Evolutionary conservation across 192 early-diverging fungal species (phyloP).

Genomic region (Podila minutissima): DNA sequence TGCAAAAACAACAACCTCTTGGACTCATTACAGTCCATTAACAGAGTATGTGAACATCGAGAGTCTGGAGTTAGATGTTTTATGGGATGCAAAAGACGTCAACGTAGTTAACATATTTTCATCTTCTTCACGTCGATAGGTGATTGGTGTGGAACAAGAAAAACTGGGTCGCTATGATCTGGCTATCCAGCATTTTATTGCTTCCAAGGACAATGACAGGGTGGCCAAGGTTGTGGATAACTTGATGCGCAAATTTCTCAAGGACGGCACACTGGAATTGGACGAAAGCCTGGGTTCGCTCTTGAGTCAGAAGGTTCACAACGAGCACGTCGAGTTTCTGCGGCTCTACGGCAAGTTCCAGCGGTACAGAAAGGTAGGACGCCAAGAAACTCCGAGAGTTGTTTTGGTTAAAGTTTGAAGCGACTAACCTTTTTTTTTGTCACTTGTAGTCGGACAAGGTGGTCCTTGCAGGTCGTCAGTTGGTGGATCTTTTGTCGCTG

Average conservation of each 20-base stretch:
- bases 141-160: conserved; percentile 60
- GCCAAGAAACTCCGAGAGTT: not conserved
- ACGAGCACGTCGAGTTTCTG: conserved; percentile 64
- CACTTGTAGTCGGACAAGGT: conserved; percentile 18
- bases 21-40: conserved; percentile 41
- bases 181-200: conserved; percentile 70
- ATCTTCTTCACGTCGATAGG: not conserved
- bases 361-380: conserved; percentile 51
- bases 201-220: conserved; percentile 54
- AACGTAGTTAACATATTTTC: not conserved
- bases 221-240: conserved; percentile 66
- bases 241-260: conserved; percentile 61
- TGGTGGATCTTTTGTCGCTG: conserved; percentile 56
- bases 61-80: not conserved
- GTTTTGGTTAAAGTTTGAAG: not conserved
- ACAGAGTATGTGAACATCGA: conserved; percentile 41
- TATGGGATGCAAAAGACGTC: not conserved
- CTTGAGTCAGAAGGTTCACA: conserved; percentile 17
- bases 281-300: conserved; percentile 56
- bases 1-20: conserved; percentile 55
- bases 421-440: not conserved
- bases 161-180: conserved; percentile 64
- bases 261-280: conserved; percentile 54
- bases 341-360: conserved; percentile 69
- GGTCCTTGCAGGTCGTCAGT: conserved; percentile 49